Evolutionary conservation across 2,329 filamentous ascomycete species (phyloP).

Genomic region (Aspergillus unguis): DNA sequence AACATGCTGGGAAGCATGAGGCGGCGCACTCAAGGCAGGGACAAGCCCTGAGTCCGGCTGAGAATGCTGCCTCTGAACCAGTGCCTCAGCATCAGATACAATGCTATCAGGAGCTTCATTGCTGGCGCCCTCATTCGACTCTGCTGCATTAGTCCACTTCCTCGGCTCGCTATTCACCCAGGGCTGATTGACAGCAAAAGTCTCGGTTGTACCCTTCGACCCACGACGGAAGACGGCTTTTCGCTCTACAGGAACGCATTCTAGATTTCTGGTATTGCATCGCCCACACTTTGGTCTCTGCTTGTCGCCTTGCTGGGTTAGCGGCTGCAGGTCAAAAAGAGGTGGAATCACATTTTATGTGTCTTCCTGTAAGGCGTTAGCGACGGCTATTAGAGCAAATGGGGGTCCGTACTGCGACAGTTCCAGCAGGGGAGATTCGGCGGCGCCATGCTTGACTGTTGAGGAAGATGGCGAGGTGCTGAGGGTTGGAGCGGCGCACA

Average conservation of each 20-base stretch:
- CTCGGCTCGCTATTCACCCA: slow-evolving; percentile 24
- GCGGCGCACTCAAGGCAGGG: too few relatives aligned
- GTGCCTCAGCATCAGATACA: too few relatives aligned
- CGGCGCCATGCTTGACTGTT: background rate
- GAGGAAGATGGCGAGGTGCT: too few relatives aligned
- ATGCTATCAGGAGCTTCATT: too few relatives aligned
- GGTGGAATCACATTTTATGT: background rate
- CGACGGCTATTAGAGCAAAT: background rate
- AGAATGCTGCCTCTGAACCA: background rate
- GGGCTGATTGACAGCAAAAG: slow-evolving; percentile 8
- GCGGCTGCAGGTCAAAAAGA: background rate
- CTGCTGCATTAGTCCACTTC: slow-evolving; percentile 6
- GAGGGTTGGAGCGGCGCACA: too few relatives aligned
- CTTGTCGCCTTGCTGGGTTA: background rate
- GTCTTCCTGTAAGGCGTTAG: background rate
- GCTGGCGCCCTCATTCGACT: background rate
- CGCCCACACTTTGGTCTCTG: background rate
- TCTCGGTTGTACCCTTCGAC: background rate
- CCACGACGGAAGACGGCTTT: background rate
- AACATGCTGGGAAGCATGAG: background rate
- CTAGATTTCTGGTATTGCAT: background rate
- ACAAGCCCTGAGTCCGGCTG: too few relatives aligned
- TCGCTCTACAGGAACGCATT: background rate
- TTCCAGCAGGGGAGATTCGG: background rate
- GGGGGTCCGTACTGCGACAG: background rate